A percentile compares a stretch with the other conserved stretches of the same genome.
Evolutionary conservation across 441 rosid species (phyloP).

Genomic region (Populus hybrid): DNA sequence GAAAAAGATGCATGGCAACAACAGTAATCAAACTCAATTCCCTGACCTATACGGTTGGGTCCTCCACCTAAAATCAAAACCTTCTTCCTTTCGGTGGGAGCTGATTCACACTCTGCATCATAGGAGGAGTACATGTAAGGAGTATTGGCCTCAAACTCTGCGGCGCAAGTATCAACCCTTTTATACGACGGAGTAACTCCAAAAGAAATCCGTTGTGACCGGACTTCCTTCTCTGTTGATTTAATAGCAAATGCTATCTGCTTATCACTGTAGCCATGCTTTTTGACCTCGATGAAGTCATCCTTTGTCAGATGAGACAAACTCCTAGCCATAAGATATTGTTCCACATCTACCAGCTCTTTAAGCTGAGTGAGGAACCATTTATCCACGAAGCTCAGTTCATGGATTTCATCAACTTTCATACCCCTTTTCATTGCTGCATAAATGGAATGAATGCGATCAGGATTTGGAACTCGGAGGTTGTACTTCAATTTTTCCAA

Average conservation of each 20-base stretch:
- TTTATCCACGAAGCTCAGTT: constrained; percentile 78
- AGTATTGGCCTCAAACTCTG: constrained; percentile 95
- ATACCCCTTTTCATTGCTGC: constrained; percentile 97
- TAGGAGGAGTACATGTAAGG: constrained; percentile 99
- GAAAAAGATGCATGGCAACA: constrained; percentile 97
- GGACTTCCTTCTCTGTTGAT: constrained; percentile 80
- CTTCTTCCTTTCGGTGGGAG: constrained; percentile 70
- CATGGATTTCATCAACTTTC: constrained; percentile 79
- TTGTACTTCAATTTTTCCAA: constrained; percentile 86
- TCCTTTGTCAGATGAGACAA: constrained; percentile 70
- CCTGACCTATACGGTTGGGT: constrained; percentile 96
- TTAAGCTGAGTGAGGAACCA: constrained; percentile 96
- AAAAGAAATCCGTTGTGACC: constrained; percentile 54
- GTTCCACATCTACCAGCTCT: constrained; percentile 85
- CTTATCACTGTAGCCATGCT: constrained; percentile 86
- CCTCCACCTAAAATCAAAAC: constrained; percentile 98
- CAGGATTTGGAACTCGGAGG: constrained; percentile 86
- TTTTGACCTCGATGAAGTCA: constrained; percentile 77
- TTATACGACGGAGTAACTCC: constrained; percentile 85
- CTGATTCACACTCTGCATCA: constrained; percentile 91
- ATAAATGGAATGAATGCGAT: constrained; percentile 82
- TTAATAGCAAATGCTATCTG: constrained; percentile 92
- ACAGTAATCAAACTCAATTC: constrained; percentile 97
- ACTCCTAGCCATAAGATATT: constrained; percentile 58
- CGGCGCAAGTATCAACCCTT: constrained; percentile 97